Conservation (phyloP, 2,329 filamentous ascomycete genomes). For the Paecilomyces niveus region DNA sequence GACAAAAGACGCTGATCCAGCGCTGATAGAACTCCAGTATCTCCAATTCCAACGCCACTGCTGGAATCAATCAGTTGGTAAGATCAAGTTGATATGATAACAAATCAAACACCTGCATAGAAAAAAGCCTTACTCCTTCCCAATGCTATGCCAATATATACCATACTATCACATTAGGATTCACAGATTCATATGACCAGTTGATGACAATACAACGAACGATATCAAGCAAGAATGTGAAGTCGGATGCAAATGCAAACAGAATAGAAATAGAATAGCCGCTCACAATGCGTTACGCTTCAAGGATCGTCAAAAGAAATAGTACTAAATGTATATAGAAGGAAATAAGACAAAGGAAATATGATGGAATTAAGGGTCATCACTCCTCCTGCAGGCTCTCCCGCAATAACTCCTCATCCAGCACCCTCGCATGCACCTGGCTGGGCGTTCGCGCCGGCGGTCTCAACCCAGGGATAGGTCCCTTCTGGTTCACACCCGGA, state of each 20-base stretch:
- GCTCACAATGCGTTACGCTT: neutral
- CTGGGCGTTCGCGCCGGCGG: constrained; percentile 48
- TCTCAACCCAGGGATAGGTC: constrained; percentile 65
- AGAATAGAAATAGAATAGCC: neutral
- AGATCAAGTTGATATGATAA: neutral
- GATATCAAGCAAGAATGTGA: neutral
- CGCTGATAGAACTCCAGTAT: neutral
- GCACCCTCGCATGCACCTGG: constrained; percentile 49
- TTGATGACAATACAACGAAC: neutral
- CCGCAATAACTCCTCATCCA: constrained; percentile 55
- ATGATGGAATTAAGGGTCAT: neutral
- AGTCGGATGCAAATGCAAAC: neutral
- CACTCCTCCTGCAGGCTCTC: constrained; percentile 49
- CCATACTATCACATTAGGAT: neutral
- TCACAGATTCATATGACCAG: neutral
- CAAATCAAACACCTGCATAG: neutral
- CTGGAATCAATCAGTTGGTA: neutral
- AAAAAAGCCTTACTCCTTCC: neutral
- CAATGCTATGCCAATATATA: neutral
- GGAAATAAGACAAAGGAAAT: neutral
- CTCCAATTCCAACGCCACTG: neutral
- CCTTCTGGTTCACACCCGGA: constrained; percentile 72
- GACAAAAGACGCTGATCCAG: too few species aligned
- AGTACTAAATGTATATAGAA: neutral
- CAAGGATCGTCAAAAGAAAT: neutral